Conservation (phyloP, 164 flowering plant species). For the Pachysandra terminalis region DNA sequence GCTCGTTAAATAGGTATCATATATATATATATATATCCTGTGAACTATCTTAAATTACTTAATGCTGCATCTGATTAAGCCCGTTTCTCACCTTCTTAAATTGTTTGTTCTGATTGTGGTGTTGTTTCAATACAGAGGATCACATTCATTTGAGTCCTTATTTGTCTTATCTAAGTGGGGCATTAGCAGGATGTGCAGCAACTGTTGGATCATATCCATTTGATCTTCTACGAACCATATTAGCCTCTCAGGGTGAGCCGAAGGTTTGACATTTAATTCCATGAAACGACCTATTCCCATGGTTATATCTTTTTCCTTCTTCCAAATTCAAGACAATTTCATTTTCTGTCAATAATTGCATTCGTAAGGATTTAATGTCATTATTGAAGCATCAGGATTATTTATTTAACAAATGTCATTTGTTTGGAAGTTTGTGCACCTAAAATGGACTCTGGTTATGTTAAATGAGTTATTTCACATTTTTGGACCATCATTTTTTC, state of each 20-base stretch:
- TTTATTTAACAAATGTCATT: neutral
- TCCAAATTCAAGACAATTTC: neutral
- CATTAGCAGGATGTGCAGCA: constrained; percentile 96
- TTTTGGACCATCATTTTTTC: too few relatives aligned
- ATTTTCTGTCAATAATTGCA: neutral
- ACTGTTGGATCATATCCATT: constrained; percentile 96
- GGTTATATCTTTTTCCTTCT: too few relatives aligned
- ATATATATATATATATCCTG: neutral
- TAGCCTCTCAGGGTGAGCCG: constrained; percentile 99
- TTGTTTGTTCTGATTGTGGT: neutral
- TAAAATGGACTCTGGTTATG: neutral
- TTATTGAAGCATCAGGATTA: neutral
- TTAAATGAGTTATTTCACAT: neutral
- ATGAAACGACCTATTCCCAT: neutral
- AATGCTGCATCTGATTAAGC: neutral
- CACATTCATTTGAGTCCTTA: constrained; percentile 82
- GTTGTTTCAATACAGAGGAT: constrained; percentile 55
- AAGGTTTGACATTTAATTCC: constrained; percentile 46
- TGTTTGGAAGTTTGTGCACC: neutral
- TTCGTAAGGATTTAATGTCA: neutral
- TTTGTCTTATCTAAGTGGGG: constrained; percentile 86
- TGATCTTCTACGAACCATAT: constrained; percentile 87
- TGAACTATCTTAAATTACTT: too few relatives aligned
- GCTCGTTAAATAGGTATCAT: neutral
- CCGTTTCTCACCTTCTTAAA: neutral